Evolutionary conservation across 139 green algal species (phyloP), one percentile per base, ranked within the genome.

Genomic region (Picochlorum sp.): DNA sequence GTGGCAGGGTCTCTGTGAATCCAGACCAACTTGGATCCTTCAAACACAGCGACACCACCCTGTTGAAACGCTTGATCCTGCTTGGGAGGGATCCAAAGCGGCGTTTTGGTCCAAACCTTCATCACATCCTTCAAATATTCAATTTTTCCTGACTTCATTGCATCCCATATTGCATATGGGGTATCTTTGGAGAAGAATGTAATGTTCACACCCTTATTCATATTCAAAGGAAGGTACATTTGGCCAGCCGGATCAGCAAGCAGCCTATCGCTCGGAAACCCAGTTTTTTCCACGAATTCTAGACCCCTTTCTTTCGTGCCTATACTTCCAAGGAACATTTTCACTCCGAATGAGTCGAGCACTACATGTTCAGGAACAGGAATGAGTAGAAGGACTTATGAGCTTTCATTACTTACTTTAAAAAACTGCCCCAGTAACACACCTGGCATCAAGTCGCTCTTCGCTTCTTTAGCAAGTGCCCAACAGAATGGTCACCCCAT

Each of bases 401-500:
- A n/a, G n/a, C n/a, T n/a, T n/a, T n/a, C n/a, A n/a, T n/a, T n/a
- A n/a, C n/a, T n/a, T n/a, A n/a, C n/a, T n/a, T n/a, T n/a, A n/a
- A n/a, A n/a, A n/a, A n/a, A n/a, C n/a, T n/a, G n/a, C n/a, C n/a
- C n/a, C n/a, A n/a, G n/a, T n/a, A n/a, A n/a, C n/a, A n/a, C n/a
- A n/a, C n/a, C n/a, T 14, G 86, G 84, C 65, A 84, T 81, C 49
- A 94, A 64, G 32, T 95, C 84, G 2, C 78, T 47, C 1, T 65
- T 56, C 37, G 94, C 75, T 68, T 91, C 70, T 29, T 70, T 72
- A 1, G 78, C 84, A 67, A 91, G 75, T 81, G 90, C 78, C 70
- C 77, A 80, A 57, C 84, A 93, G 58, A 90, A 89, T 55, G 74
- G 76, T 83, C 85, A 93, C 16, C 82, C 83, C 61, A 94, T 86